phyloP scores from a whole-genome alignment of 1,139 yeast genomes.

The Hansenula sp. region DNA sequence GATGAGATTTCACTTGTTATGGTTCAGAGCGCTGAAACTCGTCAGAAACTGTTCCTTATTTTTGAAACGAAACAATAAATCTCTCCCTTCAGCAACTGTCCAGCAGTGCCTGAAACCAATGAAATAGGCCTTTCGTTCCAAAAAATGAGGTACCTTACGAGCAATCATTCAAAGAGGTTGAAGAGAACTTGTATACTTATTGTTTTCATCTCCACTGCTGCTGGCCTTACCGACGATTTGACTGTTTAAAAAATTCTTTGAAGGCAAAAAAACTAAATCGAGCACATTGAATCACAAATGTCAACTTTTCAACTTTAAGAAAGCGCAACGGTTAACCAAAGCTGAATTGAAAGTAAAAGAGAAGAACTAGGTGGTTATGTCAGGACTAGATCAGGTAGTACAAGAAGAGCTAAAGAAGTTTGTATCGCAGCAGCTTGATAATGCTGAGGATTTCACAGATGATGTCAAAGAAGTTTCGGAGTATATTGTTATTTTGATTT shows the following conservation, averaged over 20 bases:
- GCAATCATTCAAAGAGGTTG: too few relatives aligned
- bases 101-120: not conserved
- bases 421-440: slow-evolving; percentile 29
- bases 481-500: slow-evolving; percentile 68
- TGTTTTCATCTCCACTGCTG: not conserved
- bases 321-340: not conserved
- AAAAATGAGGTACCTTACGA: too few relatives aligned
- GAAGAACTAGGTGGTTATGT: slow-evolving; percentile 17
- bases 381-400: slow-evolving; percentile 24
- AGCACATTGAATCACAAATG: not conserved
- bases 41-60: too few relatives aligned
- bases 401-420: slow-evolving; percentile 30
- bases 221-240: not conserved
- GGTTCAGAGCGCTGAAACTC: too few relatives aligned
- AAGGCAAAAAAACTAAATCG: slow-evolving; percentile 5
- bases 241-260: not conserved
- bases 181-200: not conserved
- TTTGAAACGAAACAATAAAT: too few relatives aligned
- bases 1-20: too few relatives aligned
- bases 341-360: not conserved
- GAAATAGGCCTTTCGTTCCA: too few relatives aligned
- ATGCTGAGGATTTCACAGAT: slow-evolving; percentile 41
- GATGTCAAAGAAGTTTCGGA: slow-evolving; percentile 81
- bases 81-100: not conserved
- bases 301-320: not conserved